Evolutionary conservation across 306 rosid species (phyloP), one percentile per base, ranked within the genome.

Genomic region (Quercus glauca): DNA sequence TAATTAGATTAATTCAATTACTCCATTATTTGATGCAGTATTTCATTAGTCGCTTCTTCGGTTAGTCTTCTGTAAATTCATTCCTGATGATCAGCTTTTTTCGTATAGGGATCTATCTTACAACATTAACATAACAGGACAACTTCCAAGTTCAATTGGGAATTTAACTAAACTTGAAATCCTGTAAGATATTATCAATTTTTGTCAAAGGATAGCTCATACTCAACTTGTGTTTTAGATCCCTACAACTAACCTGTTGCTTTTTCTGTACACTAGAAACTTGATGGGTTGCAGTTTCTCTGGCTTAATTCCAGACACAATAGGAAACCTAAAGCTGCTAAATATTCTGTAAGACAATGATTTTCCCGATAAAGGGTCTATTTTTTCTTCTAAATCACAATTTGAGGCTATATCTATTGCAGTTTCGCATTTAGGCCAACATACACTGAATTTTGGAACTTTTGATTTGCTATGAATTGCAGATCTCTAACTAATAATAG

Each of bases 401-500:
- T 31, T 15, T 64, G 31, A n/a, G 23, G 70, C 4, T 63, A 6
- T 29, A 28, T 64, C 61, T 64, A 64, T n/a, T 6, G 10, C 70
- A 29, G 43, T 29, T 28, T 64, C 43, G 17, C 29, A 29, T 23
- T n/a, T 64, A 3, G 4, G 43, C 41, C 43, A 64, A 64, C 1
- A 14, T 14, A 64, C 8, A 64, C 70, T 13, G 21, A 20, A 59
- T 23, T 59, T 17, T 9, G 3, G 1, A 64, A 29, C 29, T 75
- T 60, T 55, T 55, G 35, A 13, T 17, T 33, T 4, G 20, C 29
- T 8, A 20, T 53, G 18, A 43, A 71, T 55, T 31, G 55, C 83
- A 87, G 88, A 77, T 85, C 88, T n/a, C 68, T 87, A 72, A 87
- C 77, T 41, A 53, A 75, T n/a, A 87, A 87, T 58, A 29, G 70